phyloP scores from a whole-genome alignment of 768 basidiomycete genomes.

The Rhizopogon vulgaris region DNA sequence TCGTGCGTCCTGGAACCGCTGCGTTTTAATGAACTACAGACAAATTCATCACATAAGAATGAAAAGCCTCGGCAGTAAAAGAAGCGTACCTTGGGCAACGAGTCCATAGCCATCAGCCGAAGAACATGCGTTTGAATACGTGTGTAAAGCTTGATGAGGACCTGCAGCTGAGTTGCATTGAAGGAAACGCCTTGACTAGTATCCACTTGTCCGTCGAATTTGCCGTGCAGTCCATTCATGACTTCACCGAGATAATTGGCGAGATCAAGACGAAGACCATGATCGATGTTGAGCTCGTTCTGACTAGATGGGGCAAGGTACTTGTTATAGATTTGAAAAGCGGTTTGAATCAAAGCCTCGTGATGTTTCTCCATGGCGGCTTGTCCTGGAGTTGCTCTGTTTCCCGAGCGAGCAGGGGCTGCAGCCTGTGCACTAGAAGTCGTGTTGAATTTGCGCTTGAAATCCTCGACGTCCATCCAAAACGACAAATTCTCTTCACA shows the following conservation, averaged over 20 bases:
- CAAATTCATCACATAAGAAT: constrained; percentile 4
- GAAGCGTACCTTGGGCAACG: constrained; percentile 81
- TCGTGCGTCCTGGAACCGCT: constrained; percentile 72
- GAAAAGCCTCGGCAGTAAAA: constrained; percentile 3
- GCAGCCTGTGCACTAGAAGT: constrained; percentile 85
- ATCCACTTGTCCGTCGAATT: constrained; percentile 79
- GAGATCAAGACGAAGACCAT: constrained; percentile 90
- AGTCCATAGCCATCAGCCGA: constrained; percentile 96
- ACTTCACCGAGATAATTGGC: constrained; percentile 91
- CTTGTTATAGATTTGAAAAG: constrained; percentile 89
- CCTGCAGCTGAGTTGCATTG: constrained; percentile 94
- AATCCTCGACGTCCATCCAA: constrained; percentile 96
- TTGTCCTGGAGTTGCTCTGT: constrained; percentile 60
- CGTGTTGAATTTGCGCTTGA: constrained; percentile 92
- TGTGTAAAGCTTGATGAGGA: constrained; percentile 89
- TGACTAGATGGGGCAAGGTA: constrained; percentile 95
- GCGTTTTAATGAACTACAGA: constrained; percentile 79
- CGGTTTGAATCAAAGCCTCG: constrained; percentile 89
- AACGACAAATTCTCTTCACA: constrained; percentile 98
- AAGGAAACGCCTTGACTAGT: constrained; percentile 75
- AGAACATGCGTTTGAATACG: constrained; percentile 97
- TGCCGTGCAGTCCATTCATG: constrained; percentile 70
- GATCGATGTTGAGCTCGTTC: constrained; percentile 97
- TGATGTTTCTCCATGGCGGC: constrained; percentile 96
- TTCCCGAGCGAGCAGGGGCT: constrained; percentile 28